Evolutionary conservation across 306 rosid genomes (phyloP).

Genomic region (Mimosa pudica): DNA sequence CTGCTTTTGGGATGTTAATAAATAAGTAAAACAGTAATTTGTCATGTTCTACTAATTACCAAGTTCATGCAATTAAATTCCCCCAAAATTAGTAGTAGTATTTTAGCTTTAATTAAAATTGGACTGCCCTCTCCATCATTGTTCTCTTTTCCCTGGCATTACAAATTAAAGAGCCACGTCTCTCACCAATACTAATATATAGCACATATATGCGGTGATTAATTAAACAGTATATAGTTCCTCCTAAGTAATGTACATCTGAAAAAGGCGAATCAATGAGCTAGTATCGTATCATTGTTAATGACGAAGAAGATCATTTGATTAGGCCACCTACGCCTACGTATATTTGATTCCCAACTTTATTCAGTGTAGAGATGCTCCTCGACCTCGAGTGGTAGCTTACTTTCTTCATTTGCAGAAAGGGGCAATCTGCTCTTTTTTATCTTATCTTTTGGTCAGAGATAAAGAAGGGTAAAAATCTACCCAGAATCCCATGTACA

Average conservation of each 20-base stretch:
- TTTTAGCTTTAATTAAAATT: too few relatives aligned
- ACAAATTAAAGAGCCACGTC: neutral
- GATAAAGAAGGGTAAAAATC: slow-evolving; percentile 34
- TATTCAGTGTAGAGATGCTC: slow-evolving; percentile 4
- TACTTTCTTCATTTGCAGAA: slow-evolving; percentile 1
- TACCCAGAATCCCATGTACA: slow-evolving; percentile 17
- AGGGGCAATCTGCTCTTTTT: slow-evolving; percentile 31
- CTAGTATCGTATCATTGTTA: neutral
- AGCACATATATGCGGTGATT: neutral
- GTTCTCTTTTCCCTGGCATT: neutral
- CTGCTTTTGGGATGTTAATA: neutral
- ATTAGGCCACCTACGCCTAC: neutral
- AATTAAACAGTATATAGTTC: neutral
- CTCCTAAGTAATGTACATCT: slow-evolving; percentile 8
- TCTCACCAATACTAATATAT: neutral
- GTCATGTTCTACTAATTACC: too few relatives aligned
- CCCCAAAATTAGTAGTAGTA: too few relatives aligned
- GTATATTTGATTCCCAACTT: neutral
- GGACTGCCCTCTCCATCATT: neutral
- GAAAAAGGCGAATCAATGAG: neutral
- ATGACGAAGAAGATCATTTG: neutral
- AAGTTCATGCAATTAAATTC: too few relatives aligned
- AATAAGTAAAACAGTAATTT: too few relatives aligned
- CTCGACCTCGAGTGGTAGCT: neutral
- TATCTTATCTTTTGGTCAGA: slow-evolving; percentile 35